These are phyloP conservation scores for Bullera alba DNA, from an alignment of 768 basidiomycete species.

Conservation along the genomic window DNA sequence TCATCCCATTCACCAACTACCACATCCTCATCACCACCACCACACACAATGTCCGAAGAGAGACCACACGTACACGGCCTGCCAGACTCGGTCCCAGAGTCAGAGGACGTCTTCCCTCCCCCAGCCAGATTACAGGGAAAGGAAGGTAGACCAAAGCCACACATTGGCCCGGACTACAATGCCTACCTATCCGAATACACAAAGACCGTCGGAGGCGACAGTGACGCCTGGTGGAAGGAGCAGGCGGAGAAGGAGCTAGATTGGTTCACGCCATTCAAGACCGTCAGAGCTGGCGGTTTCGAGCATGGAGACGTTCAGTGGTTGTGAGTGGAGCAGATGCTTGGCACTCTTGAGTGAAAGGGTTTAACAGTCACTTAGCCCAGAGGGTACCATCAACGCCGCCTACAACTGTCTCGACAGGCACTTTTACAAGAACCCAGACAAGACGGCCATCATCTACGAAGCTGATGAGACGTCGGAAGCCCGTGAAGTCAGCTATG, in stretches of 20 bases:
- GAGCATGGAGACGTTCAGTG: constrained; percentile 79
- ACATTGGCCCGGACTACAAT: constrained; percentile 70
- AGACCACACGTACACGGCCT: constrained; percentile 17
- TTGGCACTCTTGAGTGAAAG: background rate
- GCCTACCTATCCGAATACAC: constrained; percentile 64
- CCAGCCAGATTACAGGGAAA: constrained; percentile 61
- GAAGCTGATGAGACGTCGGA: constrained; percentile 91
- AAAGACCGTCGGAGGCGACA: constrained; percentile 65
- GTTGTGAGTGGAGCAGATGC: constrained; percentile 53
- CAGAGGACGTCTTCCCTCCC: constrained; percentile 56
- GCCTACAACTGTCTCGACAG: constrained; percentile 98
- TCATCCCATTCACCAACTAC: background rate
- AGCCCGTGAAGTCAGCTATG: constrained; percentile 68
- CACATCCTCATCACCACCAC: background rate
- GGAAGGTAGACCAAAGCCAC: constrained; percentile 60
- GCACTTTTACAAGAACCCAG: constrained; percentile 83
- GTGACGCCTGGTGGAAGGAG: constrained; percentile 83
- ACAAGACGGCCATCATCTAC: constrained; percentile 91
- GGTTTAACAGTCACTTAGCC: constrained; percentile 51
- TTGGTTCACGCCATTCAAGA: constrained; percentile 85
- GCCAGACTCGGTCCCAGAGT: constrained; percentile 28
- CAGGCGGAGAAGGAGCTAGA: constrained; percentile 66
- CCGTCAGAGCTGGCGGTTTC: constrained; percentile 75
- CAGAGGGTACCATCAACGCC: constrained; percentile 84
- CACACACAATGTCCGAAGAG: background rate